Percentiles rank a stretch among this genome's conserved stretches.
phyloP scores from a whole-genome alignment of 2,329 filamentous ascomycete species.

The Apiospora aurea region DNA sequence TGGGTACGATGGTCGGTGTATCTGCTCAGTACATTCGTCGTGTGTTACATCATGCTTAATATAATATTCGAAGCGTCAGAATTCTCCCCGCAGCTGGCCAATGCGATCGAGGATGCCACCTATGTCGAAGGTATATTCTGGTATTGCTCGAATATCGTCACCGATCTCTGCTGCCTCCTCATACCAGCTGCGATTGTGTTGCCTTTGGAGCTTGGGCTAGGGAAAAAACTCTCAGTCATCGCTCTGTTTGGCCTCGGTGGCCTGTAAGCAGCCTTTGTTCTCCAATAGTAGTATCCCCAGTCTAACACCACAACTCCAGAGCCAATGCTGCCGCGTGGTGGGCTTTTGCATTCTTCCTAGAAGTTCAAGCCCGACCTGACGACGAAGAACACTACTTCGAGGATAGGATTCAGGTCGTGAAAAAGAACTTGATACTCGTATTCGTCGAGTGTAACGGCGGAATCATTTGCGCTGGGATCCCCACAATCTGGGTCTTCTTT shows the following conservation, averaged over 20 bases:
- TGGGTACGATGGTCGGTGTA: background rate
- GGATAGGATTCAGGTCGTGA: background rate
- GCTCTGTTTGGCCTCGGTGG: background rate
- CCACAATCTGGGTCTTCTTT: conserved; percentile 2
- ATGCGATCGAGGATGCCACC: background rate
- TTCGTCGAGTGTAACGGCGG: background rate
- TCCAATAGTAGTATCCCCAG: background rate
- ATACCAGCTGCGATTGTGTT: conserved; percentile 1
- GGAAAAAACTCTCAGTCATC: background rate
- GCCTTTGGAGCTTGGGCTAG: background rate
- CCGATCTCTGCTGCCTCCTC: background rate
- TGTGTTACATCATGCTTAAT: background rate
- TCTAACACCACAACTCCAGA: background rate
- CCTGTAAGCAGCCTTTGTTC: background rate
- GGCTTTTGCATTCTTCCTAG: background rate
- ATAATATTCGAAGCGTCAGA: background rate
- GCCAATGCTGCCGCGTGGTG: background rate
- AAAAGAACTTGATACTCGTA: background rate
- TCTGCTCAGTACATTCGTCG: background rate
- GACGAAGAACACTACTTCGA: background rate
- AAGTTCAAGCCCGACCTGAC: too few relatives aligned
- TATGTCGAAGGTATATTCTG: background rate
- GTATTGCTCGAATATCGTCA: background rate
- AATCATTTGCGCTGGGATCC: background rate
- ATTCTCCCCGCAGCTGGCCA: background rate